These are phyloP conservation scores for Colletotrichum destructivum DNA, from an alignment of 2,329 filamentous ascomycete species.

Conservation along the genomic window DNA sequence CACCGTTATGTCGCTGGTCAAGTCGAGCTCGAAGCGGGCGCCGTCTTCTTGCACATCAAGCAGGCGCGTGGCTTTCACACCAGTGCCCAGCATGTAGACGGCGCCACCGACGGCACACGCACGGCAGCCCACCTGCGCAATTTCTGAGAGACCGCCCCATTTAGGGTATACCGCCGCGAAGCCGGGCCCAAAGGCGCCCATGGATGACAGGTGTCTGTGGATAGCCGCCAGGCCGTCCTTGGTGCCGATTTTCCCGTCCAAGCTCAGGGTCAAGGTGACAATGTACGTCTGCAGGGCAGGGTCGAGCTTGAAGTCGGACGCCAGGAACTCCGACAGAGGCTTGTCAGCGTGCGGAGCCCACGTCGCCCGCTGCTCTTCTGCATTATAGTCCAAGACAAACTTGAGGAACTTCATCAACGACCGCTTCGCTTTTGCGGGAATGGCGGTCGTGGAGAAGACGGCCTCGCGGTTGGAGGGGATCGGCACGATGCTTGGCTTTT, in stretches of 20 bases:
- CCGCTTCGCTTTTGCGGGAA: slow-evolving; percentile 87
- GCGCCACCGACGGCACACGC: slow-evolving; percentile 92
- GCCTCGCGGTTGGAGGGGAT: slow-evolving; percentile 94
- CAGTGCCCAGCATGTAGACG: slow-evolving; percentile 87
- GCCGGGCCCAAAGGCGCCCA: slow-evolving; percentile 88
- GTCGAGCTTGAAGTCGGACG: slow-evolving; percentile 77
- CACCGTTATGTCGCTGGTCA: slow-evolving; percentile 72
- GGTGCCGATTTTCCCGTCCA: slow-evolving; percentile 74
- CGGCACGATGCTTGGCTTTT: slow-evolving; percentile 67
- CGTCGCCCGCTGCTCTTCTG: slow-evolving; percentile 64
- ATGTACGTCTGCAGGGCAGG: slow-evolving; percentile 74
- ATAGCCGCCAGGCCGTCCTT: slow-evolving; percentile 80
- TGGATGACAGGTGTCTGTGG: slow-evolving; percentile 85
- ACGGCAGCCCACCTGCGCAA: slow-evolving; percentile 92
- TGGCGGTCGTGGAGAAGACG: slow-evolving; percentile 83
- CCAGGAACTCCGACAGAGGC: slow-evolving; percentile 72
- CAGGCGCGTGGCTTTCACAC: slow-evolving; percentile 61
- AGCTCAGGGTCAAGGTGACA: slow-evolving; percentile 80
- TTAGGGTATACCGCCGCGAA: slow-evolving; percentile 93
- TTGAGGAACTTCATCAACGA: slow-evolving; percentile 94
- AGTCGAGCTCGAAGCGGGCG: slow-evolving; percentile 58
- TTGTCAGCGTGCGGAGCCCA: slow-evolving; percentile 72
- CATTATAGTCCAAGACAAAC: slow-evolving; percentile 82
- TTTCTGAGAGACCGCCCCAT: slow-evolving; percentile 91
- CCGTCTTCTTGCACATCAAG: slow-evolving; percentile 47